phyloP scores from a whole-genome alignment of 108 stramenopile species.

The Pelagomonas calceolata region DNA sequence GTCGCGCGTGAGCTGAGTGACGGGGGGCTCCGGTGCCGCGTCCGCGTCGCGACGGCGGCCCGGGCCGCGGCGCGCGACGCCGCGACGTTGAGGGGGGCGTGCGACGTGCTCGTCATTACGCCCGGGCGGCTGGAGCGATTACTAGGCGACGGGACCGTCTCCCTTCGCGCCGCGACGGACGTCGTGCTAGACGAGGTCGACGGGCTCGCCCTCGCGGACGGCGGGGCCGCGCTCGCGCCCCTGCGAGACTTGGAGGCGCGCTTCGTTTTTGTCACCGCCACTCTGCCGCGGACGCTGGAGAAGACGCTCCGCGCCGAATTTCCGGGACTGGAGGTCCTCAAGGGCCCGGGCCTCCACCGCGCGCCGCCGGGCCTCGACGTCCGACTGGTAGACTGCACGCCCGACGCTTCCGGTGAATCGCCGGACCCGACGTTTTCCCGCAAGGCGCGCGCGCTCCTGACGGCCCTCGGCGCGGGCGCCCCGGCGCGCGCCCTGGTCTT shows the following conservation, averaged over 20 bases:
- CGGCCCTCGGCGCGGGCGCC: conserved; percentile 32
- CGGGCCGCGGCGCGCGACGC: background rate
- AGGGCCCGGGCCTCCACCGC: conserved; percentile 83
- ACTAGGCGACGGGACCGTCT: conserved; percentile 41
- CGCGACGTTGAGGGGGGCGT: background rate
- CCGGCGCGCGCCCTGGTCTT: conserved; percentile 69
- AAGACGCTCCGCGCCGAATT: conserved; percentile 64
- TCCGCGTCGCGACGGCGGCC: conserved; percentile 28
- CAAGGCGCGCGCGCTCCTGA: conserved; percentile 67
- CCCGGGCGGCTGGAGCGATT: conserved; percentile 78
- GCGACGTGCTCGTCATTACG: conserved; percentile 75
- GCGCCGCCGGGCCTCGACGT: conserved; percentile 36
- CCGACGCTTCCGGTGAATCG: background rate
- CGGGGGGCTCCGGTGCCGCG: conserved; percentile 24
- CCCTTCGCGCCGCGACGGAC: conserved; percentile 18
- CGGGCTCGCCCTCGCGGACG: conserved; percentile 53
- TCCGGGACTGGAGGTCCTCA: conserved; percentile 42
- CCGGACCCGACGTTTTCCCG: conserved; percentile 36
- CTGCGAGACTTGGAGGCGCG: conserved; percentile 45
- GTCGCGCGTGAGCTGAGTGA: conserved; percentile 46
- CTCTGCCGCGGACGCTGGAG: conserved; percentile 64
- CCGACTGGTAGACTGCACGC: background rate
- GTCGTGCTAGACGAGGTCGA: conserved; percentile 89
- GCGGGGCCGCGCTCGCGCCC: too few relatives aligned
- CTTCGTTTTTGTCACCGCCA: conserved; percentile 88